phyloP scores from a whole-genome alignment of 345 rosid genomes.

The Arabis hirsuta region DNA sequence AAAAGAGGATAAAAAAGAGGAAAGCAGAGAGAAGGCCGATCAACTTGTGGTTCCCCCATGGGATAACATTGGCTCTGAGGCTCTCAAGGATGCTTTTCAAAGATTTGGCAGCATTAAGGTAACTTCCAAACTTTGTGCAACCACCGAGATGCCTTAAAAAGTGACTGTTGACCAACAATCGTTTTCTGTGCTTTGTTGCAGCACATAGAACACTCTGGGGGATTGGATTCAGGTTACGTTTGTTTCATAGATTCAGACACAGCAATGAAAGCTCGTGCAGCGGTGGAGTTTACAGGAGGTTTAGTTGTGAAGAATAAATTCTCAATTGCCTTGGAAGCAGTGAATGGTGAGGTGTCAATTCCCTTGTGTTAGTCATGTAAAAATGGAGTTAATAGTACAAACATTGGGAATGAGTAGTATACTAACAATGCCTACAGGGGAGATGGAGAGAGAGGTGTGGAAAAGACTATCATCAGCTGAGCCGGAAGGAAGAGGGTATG shows the following conservation, averaged over 20 bases:
- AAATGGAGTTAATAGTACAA: not conserved
- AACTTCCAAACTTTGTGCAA: slow-evolving; percentile 16
- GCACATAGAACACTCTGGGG: slow-evolving; percentile 51
- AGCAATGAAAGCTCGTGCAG: slow-evolving; percentile 57
- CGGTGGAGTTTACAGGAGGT: slow-evolving; percentile 51
- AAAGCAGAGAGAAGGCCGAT: slow-evolving; percentile 26
- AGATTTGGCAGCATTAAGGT: slow-evolving; percentile 58
- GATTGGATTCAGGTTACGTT: slow-evolving; percentile 50
- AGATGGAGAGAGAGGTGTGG: slow-evolving; percentile 38
- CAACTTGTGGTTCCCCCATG: slow-evolving; percentile 30
- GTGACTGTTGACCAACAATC: not conserved
- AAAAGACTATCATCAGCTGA: slow-evolving; percentile 33
- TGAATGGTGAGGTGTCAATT: slow-evolving; percentile 48
- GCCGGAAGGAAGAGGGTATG: slow-evolving; percentile 22
- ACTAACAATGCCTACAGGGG: slow-evolving; percentile 30
- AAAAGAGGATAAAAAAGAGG: slow-evolving; percentile 1
- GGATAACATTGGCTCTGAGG: slow-evolving; percentile 46
- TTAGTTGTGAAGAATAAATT: slow-evolving; percentile 50
- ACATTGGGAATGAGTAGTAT: slow-evolving; percentile 1
- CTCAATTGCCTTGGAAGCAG: slow-evolving; percentile 52
- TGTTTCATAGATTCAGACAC: slow-evolving; percentile 53
- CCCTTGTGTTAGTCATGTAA: slow-evolving; percentile 7
- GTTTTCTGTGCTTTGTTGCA: slow-evolving; percentile 29
- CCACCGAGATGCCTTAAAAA: not conserved
- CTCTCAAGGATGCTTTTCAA: slow-evolving; percentile 50